Evolutionary conservation across 202 grass and related monocot genomes (phyloP).

Genomic region (Dendrocalamus latiflorus): DNA sequence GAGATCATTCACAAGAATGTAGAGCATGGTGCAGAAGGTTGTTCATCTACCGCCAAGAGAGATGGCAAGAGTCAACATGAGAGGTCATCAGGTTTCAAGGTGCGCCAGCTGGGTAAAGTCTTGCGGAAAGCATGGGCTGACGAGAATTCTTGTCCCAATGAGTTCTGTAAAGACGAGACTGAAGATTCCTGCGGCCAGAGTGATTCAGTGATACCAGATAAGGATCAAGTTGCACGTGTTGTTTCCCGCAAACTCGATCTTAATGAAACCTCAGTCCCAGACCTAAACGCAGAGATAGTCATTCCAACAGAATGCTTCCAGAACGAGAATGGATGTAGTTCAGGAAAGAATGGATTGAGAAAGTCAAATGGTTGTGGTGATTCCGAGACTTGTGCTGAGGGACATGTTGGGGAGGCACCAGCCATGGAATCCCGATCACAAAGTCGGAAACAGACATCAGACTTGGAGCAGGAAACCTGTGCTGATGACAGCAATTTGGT

Average conservation of each 20-base stretch:
- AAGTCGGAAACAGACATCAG: slow-evolving; percentile 49
- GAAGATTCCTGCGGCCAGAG: slow-evolving; percentile 62
- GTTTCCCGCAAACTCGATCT: slow-evolving; percentile 56
- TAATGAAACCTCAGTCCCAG: slow-evolving; percentile 70
- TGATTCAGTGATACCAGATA: slow-evolving; percentile 46
- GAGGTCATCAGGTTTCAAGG: slow-evolving; percentile 65
- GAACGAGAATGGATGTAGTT: slow-evolving; percentile 35
- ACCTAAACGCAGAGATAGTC: slow-evolving; percentile 79
- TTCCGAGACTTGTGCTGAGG: slow-evolving; percentile 14
- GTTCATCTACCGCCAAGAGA: slow-evolving; percentile 45
- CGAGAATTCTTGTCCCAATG: slow-evolving; percentile 53
- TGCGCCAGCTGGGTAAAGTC: slow-evolving; percentile 72
- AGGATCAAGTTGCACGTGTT: slow-evolving; percentile 32
- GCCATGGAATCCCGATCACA: slow-evolving; percentile 52
- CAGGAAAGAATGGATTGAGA: slow-evolving; percentile 36
- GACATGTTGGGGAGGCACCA: slow-evolving; percentile 29
- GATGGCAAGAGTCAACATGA: slow-evolving; percentile 26
- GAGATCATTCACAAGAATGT: slow-evolving; percentile 65
- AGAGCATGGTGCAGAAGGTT: slow-evolving; percentile 37
- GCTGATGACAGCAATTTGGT: slow-evolving; percentile 32
- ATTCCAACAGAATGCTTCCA: slow-evolving; percentile 42
- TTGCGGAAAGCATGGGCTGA: slow-evolving; percentile 64
- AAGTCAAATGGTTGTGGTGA: slow-evolving; percentile 39
- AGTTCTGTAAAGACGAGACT: slow-evolving; percentile 51
- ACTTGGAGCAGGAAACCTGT: slow-evolving; percentile 54